phyloP scores from a whole-genome alignment of 768 basidiomycete genomes.

The Trametes gibbosa region DNA sequence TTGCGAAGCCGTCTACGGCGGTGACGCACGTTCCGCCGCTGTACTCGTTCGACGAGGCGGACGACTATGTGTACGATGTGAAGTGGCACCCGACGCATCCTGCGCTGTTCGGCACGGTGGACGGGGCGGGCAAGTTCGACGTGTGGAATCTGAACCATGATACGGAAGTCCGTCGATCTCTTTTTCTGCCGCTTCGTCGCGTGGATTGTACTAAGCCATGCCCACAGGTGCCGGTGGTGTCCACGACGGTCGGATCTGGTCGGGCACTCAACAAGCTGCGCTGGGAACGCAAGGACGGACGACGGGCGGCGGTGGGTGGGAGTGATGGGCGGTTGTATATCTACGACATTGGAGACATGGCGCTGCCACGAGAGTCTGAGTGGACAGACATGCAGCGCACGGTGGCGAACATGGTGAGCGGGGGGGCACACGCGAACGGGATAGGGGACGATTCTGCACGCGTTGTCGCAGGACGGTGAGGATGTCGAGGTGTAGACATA shows the following conservation, averaged over 20 bases:
- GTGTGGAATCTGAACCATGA: slow-evolving; percentile 98
- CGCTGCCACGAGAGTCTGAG: slow-evolving; percentile 83
- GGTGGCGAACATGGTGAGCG: slow-evolving; percentile 62
- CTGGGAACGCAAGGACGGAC: slow-evolving; percentile 93
- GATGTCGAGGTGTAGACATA: neutral
- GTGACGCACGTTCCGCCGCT: slow-evolving; percentile 63
- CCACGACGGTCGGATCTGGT: slow-evolving; percentile 73
- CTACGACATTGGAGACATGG: slow-evolving; percentile 93
- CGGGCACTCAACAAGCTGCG: slow-evolving; percentile 92
- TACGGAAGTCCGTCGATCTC: slow-evolving; percentile 72
- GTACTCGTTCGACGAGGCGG: slow-evolving; percentile 95
- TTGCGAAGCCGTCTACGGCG: slow-evolving; percentile 67
- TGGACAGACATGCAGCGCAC: slow-evolving; percentile 94
- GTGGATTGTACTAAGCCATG: neutral
- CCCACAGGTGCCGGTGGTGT: slow-evolving; percentile 84
- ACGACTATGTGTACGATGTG: slow-evolving; percentile 98
- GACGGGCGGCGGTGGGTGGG: slow-evolving; percentile 85
- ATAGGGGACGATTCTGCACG: slow-evolving; percentile 29
- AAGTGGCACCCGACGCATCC: slow-evolving; percentile 98
- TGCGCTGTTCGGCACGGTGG: slow-evolving; percentile 88
- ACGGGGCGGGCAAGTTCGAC: slow-evolving; percentile 94
- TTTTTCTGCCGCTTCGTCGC: neutral
- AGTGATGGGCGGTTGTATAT: slow-evolving; percentile 92
- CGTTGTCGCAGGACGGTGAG: slow-evolving; percentile 23
- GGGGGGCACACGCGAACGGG: slow-evolving; percentile 38